These are phyloP conservation scores for Trichoderma semiorbis DNA, from an alignment of 2,329 filamentous ascomycete genomes.

Conservation along the genomic window DNA sequence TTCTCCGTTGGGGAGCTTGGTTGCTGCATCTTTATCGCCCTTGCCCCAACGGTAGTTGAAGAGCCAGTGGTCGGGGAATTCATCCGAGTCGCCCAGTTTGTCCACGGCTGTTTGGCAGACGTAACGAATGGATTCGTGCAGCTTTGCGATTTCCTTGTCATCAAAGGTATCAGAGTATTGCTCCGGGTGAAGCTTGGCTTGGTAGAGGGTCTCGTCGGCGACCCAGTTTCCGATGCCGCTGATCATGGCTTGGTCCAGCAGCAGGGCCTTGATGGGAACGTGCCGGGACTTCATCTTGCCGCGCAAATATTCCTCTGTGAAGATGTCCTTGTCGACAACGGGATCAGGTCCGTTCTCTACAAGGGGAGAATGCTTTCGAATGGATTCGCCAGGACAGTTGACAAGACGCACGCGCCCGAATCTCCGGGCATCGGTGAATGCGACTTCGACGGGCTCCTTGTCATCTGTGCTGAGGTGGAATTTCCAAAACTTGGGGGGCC, in stretches of 20 bases:
- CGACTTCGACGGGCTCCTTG: conserved; percentile 54
- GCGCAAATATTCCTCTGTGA: conserved; percentile 74
- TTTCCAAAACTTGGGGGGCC: conserved; percentile 91
- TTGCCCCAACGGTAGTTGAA: conserved; percentile 90
- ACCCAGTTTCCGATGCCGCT: conserved; percentile 98
- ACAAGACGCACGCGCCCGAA: conserved; percentile 78
- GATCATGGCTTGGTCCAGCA: conserved; percentile 84
- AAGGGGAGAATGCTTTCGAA: conserved; percentile 72
- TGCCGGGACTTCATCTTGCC: conserved; percentile 69
- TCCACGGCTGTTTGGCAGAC: conserved; percentile 80
- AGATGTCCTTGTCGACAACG: conserved; percentile 71
- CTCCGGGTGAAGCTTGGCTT: conserved; percentile 85
- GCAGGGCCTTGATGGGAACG: conserved; percentile 82
- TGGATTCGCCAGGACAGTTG: conserved; percentile 71
- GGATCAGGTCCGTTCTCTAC: conserved; percentile 94
- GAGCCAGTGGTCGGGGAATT: conserved; percentile 84
- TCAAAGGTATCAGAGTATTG: conserved; percentile 83
- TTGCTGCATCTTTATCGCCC: conserved; percentile 68
- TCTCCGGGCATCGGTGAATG: conserved; percentile 80
- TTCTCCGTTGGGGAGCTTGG: conserved; percentile 74
- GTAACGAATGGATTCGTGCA: conserved; percentile 71
- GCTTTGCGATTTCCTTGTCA: conserved; percentile 64
- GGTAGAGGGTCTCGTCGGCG: conserved; percentile 87
- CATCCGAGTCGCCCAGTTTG: conserved; percentile 72
- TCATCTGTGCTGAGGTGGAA: conserved; percentile 69